Base-by-base conservation (phyloP, 768 basidiomycete genomes). In the Rubroboletus satanas region DNA sequence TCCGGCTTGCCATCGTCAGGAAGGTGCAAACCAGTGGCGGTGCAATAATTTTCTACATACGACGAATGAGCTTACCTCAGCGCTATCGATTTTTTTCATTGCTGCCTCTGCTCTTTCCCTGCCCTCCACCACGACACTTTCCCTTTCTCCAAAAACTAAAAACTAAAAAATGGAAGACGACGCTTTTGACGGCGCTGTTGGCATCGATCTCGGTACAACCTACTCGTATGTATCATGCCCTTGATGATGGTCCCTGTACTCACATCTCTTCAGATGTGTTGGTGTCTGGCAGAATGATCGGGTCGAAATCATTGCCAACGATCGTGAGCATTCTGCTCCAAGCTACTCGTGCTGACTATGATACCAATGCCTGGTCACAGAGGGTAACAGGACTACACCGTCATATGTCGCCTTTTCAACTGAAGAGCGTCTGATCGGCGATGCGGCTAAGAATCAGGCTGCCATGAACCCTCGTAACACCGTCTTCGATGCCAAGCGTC, bases 221-320 rank as follows among this genome's bases (percentile, higher is more conserved):
- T 98, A 98, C 85, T 92, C 91, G 89, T 92, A 71, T 64, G 87
- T 73, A 49, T 49, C 15, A 12, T 41, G 17, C 33, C 32, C 42
- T 62, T 26, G 31, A 56, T 55, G 47, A 58, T 68, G 67, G 59
- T 61, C 44, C 28, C 33, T 28, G 50, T 12, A 66, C 66, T 64
- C 51, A 60, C 56, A 51, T 57, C 52, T 64, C 49, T 66, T 36
- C 64, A 96, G 93, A 45, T 98, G 95, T 74, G 96, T 98, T 66
- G 96, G 93, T 79, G 94, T 98, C 69, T 98, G 95, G 95, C 93
- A 96, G 83, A 94, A 97, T 75, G 96, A 98, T 83, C 93, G 96
- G 68, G 95, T 98, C 67, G 95, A 98, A 76, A 98, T 98, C 80
- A 98, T 98, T 72, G 88, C 92, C 78, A 94, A 94, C 68, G 92